Base-by-base conservation (phyloP, 2,329 filamentous ascomycete species). In the Ophiostoma tasmaniense region DNA sequence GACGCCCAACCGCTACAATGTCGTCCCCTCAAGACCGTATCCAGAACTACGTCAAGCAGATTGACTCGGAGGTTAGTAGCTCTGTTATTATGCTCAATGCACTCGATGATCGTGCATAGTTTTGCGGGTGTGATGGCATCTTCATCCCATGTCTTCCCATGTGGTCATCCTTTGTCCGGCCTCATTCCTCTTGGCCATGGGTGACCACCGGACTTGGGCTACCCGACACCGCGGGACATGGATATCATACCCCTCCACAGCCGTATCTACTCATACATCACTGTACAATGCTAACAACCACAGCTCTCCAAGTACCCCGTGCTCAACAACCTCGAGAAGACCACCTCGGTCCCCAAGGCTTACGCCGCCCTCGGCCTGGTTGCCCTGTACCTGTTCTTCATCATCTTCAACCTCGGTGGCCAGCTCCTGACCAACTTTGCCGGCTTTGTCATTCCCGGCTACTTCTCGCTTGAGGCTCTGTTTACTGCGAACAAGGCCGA, bases 391-490 rank as follows among this genome's bases (percentile, higher is more conserved):
- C 92, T 95, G 82, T 92, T 94, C 83, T 87, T 95, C 75, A 91
- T 95, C 81, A 88, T 95, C 82, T 93, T 96, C 85, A 96, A 96
- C 86, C 90, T 95, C 73, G 92, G 90, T 73, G 91, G 92, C 75
- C 91, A 93, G 81, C 90, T 95, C 77, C 84, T 96, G 74, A 93
- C 92, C 81, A 96, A 96, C 83, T 81, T 93, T 74, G 91, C 91
- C 74, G 92, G 92, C 72, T 95, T 95, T 78, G 81, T 90, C 75
- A 85, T 96, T 72, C 92, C 92, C 33, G 89, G 88, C 71, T 95
- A 95, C 84, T 96, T 94, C 81, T 94, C 91, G 45, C 82, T 95
- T 69, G 82, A 86, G 74, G 91, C 92, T 42, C 83, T 96, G 71
- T 95, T 95, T 81, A 89, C 84, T 70, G 76, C 83, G 68, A 82